phyloP scores from a whole-genome alignment of 192 early-diverging fungal genomes.

The Martensiomyces pterosporus region DNA sequence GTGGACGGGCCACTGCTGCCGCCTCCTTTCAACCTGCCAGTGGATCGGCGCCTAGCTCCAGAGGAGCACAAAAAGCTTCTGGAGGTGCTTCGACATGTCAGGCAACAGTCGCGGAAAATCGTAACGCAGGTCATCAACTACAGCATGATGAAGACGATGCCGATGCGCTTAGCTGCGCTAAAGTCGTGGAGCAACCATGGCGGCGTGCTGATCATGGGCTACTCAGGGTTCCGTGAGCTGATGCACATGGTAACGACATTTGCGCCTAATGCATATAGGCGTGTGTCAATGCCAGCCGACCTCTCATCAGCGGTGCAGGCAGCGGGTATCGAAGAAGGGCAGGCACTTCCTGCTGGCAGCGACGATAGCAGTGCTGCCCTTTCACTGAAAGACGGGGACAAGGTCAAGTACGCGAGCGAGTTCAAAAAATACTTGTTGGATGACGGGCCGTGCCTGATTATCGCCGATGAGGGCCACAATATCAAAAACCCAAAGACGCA shows the following conservation, averaged over 20 bases:
- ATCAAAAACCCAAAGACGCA: constrained; percentile 55
- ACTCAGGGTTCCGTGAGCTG: constrained; percentile 56
- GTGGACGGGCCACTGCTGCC: constrained; percentile 18
- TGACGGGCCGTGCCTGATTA: constrained; percentile 64
- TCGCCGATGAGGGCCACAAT: constrained; percentile 83
- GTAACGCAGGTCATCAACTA: constrained; percentile 53
- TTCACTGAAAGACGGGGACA: too few species aligned
- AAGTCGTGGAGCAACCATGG: constrained; percentile 57
- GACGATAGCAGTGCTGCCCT: too few species aligned
- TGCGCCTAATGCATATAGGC: neutral
- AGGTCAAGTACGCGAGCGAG: neutral
- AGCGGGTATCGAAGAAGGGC: neutral
- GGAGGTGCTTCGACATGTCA: constrained; percentile 3
- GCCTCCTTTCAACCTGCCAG: neutral
- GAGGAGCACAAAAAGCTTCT: constrained; percentile 3
- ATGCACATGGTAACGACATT: constrained; percentile 8
- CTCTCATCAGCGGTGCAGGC: too few species aligned
- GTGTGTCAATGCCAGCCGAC: too few species aligned
- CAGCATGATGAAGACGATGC: constrained; percentile 3
- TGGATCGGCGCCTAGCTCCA: neutral
- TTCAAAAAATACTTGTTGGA: constrained; percentile 47
- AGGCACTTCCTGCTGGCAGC: neutral
- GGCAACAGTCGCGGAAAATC: constrained; percentile 9
- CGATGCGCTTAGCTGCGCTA: constrained; percentile 26
- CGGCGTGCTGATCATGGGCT: constrained; percentile 68